A percentile compares a stretch with the other conserved stretches of the same genome.
Conservation (phyloP, 176 grass and related monocot species). For the Avena atlantica region DNA sequence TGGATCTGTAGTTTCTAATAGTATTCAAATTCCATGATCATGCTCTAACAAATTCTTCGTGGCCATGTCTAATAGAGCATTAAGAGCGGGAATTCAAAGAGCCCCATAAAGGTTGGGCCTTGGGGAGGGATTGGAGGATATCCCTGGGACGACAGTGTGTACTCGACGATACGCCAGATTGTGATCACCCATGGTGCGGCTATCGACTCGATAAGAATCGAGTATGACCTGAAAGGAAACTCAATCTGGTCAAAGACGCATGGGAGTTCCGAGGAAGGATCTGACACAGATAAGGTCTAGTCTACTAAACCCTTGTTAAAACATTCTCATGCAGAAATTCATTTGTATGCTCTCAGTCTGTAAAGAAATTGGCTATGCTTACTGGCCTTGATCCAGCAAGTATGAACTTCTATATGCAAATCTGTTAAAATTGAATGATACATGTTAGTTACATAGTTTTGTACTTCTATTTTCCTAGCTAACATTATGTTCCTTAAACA, state of each 20-base stretch:
- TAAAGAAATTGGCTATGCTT: not conserved
- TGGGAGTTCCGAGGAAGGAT: slow-evolving; percentile 50
- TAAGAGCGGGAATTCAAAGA: slow-evolving; percentile 52
- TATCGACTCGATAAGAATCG: slow-evolving; percentile 65
- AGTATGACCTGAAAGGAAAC: slow-evolving; percentile 57
- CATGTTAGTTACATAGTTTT: not conserved
- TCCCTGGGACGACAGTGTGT: slow-evolving; percentile 70
- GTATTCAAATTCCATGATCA: not conserved
- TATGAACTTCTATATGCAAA: not conserved
- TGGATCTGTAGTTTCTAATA: not conserved
- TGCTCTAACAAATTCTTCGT: slow-evolving; percentile 3
- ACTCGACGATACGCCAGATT: slow-evolving; percentile 65
- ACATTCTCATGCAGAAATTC: not conserved
- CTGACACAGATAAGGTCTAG: slow-evolving; percentile 58
- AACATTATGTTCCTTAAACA: slow-evolving; percentile 11
- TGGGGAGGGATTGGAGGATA: slow-evolving; percentile 79
- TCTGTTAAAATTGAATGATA: slow-evolving; percentile 16
- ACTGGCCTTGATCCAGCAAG: not conserved
- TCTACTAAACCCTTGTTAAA: slow-evolving; percentile 27
- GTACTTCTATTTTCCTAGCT: not conserved
- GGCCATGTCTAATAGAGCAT: slow-evolving; percentile 48
- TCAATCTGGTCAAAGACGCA: slow-evolving; percentile 54
- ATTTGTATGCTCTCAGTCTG: not conserved
- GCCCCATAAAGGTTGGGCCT: slow-evolving; percentile 68
- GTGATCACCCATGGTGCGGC: slow-evolving; percentile 70